Evolutionary conservation across 345 rosid genomes (phyloP).

Genomic region (Boechera retrofracta): DNA sequence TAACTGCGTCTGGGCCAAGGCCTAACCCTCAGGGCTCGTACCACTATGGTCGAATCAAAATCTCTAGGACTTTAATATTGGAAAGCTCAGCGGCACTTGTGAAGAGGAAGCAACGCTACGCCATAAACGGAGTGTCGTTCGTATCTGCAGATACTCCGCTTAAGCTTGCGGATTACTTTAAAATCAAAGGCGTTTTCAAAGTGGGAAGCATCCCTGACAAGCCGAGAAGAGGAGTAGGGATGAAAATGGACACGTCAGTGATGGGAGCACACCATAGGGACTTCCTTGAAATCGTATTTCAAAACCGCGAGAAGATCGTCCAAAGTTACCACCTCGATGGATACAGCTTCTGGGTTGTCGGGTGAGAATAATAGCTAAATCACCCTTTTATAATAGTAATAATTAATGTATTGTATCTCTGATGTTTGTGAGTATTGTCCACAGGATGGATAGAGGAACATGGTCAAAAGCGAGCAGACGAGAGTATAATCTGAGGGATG

Average conservation of each 20-base stretch:
- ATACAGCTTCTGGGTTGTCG: constrained; percentile 83
- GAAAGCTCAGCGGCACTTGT: constrained; percentile 66
- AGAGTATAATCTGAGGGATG: constrained; percentile 79
- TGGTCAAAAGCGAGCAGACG: constrained; percentile 70
- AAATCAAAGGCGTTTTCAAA: constrained; percentile 65
- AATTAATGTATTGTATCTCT: neutral
- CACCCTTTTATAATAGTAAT: neutral
- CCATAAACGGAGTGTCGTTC: constrained; percentile 75
- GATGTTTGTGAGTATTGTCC: neutral
- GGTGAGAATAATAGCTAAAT: constrained; percentile 54
- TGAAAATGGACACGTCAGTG: constrained; percentile 73
- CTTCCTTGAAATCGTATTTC: constrained; percentile 78
- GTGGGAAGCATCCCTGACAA: constrained; percentile 66
- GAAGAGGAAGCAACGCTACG: constrained; percentile 78
- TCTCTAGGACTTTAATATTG: constrained; percentile 63
- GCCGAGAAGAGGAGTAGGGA: constrained; percentile 45
- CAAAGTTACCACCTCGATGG: constrained; percentile 92
- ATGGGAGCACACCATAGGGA: constrained; percentile 68
- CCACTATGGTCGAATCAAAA: constrained; percentile 77
- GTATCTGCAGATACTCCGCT: constrained; percentile 74
- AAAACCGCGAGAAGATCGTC: constrained; percentile 70
- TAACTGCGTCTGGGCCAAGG: constrained; percentile 93
- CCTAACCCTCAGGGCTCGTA: constrained; percentile 98
- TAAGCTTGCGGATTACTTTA: constrained; percentile 84
- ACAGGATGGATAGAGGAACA: constrained; percentile 79